Conservation (phyloP, 2,329 filamentous ascomycete genomes). For the Ophiostoma triangulosporum region DNA sequence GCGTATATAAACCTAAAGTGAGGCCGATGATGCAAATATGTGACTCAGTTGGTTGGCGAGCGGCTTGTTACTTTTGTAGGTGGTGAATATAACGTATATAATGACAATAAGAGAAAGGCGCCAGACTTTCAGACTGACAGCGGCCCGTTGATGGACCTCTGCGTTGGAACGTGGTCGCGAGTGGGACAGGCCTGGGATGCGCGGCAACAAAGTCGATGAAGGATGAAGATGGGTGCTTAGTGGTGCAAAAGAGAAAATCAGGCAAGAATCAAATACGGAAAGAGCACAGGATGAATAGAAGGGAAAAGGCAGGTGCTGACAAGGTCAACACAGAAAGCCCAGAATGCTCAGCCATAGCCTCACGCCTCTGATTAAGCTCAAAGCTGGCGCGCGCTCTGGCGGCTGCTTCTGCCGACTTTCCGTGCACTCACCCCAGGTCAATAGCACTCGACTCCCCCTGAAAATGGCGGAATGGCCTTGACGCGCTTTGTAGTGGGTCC, state of each 20-base stretch:
- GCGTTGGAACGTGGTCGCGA: not conserved
- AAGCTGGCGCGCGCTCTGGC: not conserved
- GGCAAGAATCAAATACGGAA: not conserved
- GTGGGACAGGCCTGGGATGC: not conserved
- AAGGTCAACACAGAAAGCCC: not conserved
- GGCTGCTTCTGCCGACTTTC: not conserved
- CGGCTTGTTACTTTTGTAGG: too few species aligned
- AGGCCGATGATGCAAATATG: too few species aligned
- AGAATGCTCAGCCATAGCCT: not conserved
- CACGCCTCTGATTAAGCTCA: not conserved
- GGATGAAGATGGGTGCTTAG: not conserved
- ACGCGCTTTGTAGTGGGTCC: not conserved
- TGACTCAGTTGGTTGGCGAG: too few species aligned
- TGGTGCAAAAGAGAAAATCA: not conserved
- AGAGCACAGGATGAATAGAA: not conserved
- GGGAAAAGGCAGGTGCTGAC: not conserved
- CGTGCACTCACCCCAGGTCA: not conserved
- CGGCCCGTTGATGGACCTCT: not conserved
- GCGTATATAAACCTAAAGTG: too few species aligned
- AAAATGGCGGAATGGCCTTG: not conserved
- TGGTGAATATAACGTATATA: not conserved
- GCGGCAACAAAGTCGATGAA: not conserved
- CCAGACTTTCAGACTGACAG: not conserved
- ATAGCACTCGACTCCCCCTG: not conserved
- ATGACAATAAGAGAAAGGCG: not conserved